Evolutionary conservation across 495 filamentous ascomycete species (phyloP), one percentile per base, ranked within the genome.

Genomic region (Talaromyces nanjingensis): DNA sequence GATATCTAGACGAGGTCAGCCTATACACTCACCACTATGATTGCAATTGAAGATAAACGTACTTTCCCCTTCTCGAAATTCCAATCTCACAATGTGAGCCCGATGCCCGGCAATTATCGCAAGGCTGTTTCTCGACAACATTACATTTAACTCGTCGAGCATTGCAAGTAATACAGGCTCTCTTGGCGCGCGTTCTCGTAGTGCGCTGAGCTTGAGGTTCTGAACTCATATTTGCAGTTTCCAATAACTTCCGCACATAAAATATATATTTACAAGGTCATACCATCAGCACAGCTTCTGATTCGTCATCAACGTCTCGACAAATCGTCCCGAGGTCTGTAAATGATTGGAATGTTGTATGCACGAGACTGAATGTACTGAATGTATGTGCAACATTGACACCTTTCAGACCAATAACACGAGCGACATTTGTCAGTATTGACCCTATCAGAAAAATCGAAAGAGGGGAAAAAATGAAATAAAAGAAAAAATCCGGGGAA

Each of bases 101-200:
- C 64, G 74, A 72, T 0, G 76, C 61, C 33, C 70, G 65, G 60
- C 79, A 82, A 60, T 82, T 82, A 20, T 68, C 70, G 65, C 78
- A 81, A 4, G 79, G 79, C 25, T 73, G 77, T 65, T 63, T 66
- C 56, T 80, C 73, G 16, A 79, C 65, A 16, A 80, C 79, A 70
- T 82, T 76, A 65, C 79, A 82, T 39, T 76, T 74, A 37, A 81
- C 77, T 29, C 79, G 77, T 16, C 79, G 74, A 0, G 72, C 65
- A 63, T 82, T 80, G 66, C 78, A 82, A 45, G 74, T 70, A 63
- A 77, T 64, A 63, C 79, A 82, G 2, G 79, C 79, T 66, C 74
- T 75, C 58, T 75, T 77, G 27, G 78, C 77, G 56, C 79, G 69
- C n/a, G 66, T 68, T 22, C 69, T 33, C 14, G 27, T 18, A 18